Evolutionary conservation across 345 rosid species (phyloP).

Genomic region (Eucalyptus victrix): DNA sequence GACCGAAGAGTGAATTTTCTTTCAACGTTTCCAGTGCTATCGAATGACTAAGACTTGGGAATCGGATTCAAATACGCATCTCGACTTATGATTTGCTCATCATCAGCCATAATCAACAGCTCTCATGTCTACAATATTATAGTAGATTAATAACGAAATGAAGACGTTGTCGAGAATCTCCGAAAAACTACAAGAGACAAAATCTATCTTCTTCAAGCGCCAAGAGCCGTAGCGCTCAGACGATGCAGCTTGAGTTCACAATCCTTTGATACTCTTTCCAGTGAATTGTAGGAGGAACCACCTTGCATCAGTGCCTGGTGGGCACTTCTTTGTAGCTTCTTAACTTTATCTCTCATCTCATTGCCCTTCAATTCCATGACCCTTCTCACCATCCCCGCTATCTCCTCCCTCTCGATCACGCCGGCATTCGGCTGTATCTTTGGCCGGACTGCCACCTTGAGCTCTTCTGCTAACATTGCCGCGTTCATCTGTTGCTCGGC

Average conservation of each 20-base stretch:
- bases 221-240: not conserved
- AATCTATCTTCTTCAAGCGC: not conserved
- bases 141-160: not conserved
- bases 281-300: slow-evolving; percentile 16
- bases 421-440: not conserved
- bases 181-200: not conserved
- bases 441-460: slow-evolving; percentile 27
- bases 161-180: not conserved
- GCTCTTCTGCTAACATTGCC: slow-evolving; percentile 30
- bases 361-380: slow-evolving; percentile 33
- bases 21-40: not conserved
- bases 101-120: not conserved
- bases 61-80: not conserved
- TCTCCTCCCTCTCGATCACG: slow-evolving; percentile 29
- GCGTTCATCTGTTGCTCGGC: slow-evolving; percentile 54
- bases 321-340: slow-evolving; percentile 11
- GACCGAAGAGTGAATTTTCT: not conserved
- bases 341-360: slow-evolving; percentile 26
- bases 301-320: slow-evolving; percentile 8
- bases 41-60: not conserved
- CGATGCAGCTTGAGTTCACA: not conserved
- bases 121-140: not conserved
- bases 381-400: slow-evolving; percentile 21
- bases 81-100: not conserved
- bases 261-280: slow-evolving; percentile 15